Evolutionary conservation across 2,329 filamentous ascomycete species (phyloP).

Genomic region (Ophiosphaerella narmari): DNA sequence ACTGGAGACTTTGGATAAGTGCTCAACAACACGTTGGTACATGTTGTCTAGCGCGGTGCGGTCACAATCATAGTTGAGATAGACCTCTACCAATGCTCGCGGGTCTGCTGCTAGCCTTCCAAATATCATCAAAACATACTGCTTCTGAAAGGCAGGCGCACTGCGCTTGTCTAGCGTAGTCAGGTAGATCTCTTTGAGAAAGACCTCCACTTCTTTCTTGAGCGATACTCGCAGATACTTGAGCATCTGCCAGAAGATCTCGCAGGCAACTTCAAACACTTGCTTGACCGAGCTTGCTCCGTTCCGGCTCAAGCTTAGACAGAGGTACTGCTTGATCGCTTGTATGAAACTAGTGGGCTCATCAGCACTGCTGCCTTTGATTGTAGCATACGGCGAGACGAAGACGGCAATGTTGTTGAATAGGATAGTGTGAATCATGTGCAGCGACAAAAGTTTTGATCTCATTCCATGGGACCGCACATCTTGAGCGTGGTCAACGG

Average conservation of each 20-base stretch:
- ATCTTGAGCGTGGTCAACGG: slow-evolving; percentile 90
- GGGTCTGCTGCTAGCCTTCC: slow-evolving; percentile 85
- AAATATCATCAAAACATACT: slow-evolving; percentile 85
- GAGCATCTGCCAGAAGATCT: slow-evolving; percentile 98
- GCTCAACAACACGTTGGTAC: slow-evolving; percentile 91
- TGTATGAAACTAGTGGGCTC: slow-evolving; percentile 90
- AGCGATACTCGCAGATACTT: slow-evolving; percentile 91
- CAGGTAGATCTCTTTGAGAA: slow-evolving; percentile 95
- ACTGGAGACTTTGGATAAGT: slow-evolving; percentile 85
- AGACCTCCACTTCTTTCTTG: slow-evolving; percentile 99
- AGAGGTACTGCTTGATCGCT: slow-evolving; percentile 95
- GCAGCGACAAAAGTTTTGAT: slow-evolving; percentile 91
- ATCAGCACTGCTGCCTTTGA: slow-evolving; percentile 86
- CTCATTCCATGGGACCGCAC: slow-evolving; percentile 94
- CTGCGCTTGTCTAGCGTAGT: slow-evolving; percentile 86
- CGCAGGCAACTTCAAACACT: slow-evolving; percentile 93
- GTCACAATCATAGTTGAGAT: slow-evolving; percentile 98
- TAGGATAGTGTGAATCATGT: slow-evolving; percentile 91
- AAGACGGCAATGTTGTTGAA: slow-evolving; percentile 94
- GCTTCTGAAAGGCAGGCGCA: slow-evolving; percentile 86
- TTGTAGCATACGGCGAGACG: slow-evolving; percentile 87
- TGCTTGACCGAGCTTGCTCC: slow-evolving; percentile 89
- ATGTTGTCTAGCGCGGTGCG: slow-evolving; percentile 91
- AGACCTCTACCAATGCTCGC: slow-evolving; percentile 87
- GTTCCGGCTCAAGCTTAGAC: slow-evolving; percentile 91